Conservation (phyloP, 1,139 yeast genomes). For the Pneumocystis canis region DNA sequence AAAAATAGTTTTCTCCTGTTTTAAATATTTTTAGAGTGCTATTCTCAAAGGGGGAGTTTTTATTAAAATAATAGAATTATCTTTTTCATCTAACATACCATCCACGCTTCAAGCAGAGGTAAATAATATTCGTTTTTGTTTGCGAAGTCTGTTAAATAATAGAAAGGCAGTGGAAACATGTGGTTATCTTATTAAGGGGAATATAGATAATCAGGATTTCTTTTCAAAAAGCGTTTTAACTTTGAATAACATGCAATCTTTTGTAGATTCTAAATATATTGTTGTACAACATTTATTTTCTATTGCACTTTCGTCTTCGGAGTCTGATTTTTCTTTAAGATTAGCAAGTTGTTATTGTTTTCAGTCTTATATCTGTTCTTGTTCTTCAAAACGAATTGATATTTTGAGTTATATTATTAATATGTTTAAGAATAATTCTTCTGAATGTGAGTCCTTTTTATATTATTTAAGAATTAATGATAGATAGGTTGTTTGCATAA, state of each 20-base stretch:
- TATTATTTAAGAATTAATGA: background rate
- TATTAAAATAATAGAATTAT: constrained; percentile 49
- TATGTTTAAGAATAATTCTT: constrained; percentile 23
- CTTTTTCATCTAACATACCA: constrained; percentile 49
- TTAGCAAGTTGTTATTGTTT: constrained; percentile 8
- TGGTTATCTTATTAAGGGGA: background rate
- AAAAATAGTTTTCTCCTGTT: background rate
- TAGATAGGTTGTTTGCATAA: constrained; percentile 43
- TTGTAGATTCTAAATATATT: background rate
- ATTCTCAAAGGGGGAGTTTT: constrained; percentile 52
- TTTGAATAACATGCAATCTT: constrained; percentile 1
- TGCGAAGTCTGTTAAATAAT: background rate
- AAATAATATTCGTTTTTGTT: background rate
- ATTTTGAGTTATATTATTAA: constrained; percentile 54
- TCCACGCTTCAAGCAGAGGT: constrained; percentile 45
- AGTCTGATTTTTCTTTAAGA: constrained; percentile 6
- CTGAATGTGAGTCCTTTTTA: background rate
- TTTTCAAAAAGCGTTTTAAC: constrained; percentile 4
- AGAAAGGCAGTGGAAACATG: background rate
- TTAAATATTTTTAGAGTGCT: constrained; percentile 20
- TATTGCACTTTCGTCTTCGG: constrained; percentile 5
- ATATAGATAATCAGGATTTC: constrained; percentile 1
- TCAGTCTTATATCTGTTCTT: constrained; percentile 41
- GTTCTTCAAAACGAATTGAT: constrained; percentile 40
- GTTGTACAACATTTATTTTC: constrained; percentile 4